These are phyloP conservation scores for Solanum etuberosum DNA, from an alignment of 257 asterid species.

Conservation along the genomic window DNA sequence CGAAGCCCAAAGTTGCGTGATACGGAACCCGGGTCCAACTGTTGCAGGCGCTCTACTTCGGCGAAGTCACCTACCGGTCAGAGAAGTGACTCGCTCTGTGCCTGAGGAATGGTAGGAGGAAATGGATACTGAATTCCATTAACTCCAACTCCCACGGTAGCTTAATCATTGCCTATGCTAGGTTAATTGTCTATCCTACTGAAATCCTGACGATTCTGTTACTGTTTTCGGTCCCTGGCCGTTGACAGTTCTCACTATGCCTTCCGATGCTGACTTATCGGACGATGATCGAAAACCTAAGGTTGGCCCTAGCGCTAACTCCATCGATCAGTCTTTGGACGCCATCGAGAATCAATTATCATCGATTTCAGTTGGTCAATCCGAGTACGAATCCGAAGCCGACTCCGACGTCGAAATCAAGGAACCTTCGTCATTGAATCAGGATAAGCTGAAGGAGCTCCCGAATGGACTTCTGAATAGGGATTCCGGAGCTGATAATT, in stretches of 20 bases:
- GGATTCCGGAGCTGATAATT: constrained; percentile 7
- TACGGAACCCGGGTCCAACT: background rate
- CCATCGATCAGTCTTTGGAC: constrained; percentile 84
- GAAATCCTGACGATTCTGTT: background rate
- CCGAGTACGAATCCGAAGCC: background rate
- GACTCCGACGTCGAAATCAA: background rate
- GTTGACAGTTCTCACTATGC: constrained; percentile 1
- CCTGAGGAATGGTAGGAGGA: background rate
- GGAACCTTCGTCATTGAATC: background rate
- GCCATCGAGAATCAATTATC: constrained; percentile 87
- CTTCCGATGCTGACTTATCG: constrained; percentile 7
- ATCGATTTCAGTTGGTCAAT: constrained; percentile 59
- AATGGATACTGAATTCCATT: background rate
- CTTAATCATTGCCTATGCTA: background rate
- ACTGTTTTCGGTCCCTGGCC: background rate
- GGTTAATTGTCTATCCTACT: background rate
- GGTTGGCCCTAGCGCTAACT: constrained; percentile 19
- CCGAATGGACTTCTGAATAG: constrained; percentile 22
- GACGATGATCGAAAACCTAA: constrained; percentile 24
- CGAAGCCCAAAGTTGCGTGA: background rate
- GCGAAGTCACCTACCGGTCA: background rate
- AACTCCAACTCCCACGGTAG: background rate
- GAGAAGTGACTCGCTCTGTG: background rate
- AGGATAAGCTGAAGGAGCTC: constrained; percentile 17
- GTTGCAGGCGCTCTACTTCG: background rate